Percentiles rank a stretch among this genome's conserved stretches.
Conservation (phyloP, 2,329 filamentous ascomycete species). For the Phialophora chinensis region DNA sequence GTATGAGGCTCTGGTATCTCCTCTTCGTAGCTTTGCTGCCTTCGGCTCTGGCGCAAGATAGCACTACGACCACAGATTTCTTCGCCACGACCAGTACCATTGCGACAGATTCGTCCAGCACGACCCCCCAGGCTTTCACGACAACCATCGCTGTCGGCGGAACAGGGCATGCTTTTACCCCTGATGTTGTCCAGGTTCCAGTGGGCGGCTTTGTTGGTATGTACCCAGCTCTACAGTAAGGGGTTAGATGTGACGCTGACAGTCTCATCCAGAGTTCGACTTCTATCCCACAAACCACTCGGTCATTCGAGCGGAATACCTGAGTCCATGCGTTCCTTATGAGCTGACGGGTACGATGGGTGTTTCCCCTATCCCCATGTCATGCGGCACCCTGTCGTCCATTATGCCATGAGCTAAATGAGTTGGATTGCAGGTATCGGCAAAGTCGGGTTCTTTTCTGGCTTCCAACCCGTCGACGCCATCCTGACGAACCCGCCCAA, state of each 20-base stretch:
- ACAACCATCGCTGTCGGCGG: slow-evolving; percentile 33
- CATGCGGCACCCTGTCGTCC: neutral
- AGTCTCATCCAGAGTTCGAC: slow-evolving; percentile 49
- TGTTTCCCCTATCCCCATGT: neutral
- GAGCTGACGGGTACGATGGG: slow-evolving; percentile 43
- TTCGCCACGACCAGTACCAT: neutral
- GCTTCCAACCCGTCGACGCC: slow-evolving; percentile 54
- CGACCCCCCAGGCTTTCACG: slow-evolving; percentile 31
- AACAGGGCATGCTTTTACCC: slow-evolving; percentile 35
- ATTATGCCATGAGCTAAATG: slow-evolving; percentile 4
- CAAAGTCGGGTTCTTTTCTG: slow-evolving; percentile 61
- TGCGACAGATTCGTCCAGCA: slow-evolving; percentile 19
- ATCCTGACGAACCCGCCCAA: slow-evolving; percentile 54
- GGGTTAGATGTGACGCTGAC: neutral
- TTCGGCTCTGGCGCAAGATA: slow-evolving; percentile 19
- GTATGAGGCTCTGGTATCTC: slow-evolving; percentile 9
- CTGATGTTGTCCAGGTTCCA: slow-evolving; percentile 35
- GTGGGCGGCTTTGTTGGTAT: slow-evolving; percentile 31
- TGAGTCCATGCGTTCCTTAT: slow-evolving; percentile 68
- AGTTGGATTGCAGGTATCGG: slow-evolving; percentile 45
- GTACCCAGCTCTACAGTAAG: neutral
- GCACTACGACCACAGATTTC: slow-evolving; percentile 13
- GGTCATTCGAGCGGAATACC: slow-evolving; percentile 65
- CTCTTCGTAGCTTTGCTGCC: slow-evolving; percentile 11
- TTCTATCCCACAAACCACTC: slow-evolving; percentile 70